phyloP scores from a whole-genome alignment of 768 basidiomycete species.

The Pulveroboletus sp. region DNA sequence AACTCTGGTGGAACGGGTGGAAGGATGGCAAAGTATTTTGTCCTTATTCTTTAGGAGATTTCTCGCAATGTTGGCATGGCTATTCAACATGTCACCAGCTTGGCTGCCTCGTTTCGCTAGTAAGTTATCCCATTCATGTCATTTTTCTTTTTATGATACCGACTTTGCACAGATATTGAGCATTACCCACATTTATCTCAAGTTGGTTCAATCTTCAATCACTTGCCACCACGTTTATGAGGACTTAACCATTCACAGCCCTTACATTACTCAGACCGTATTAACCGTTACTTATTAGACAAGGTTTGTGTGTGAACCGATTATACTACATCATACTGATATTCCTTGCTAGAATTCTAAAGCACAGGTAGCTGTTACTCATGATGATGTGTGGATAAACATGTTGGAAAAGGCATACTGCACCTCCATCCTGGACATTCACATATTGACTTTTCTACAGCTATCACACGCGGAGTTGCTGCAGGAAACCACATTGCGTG shows the following conservation, averaged over 20 bases:
- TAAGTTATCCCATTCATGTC: neutral
- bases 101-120: neutral
- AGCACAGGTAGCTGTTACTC: conserved; percentile 4
- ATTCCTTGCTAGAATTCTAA: neutral
- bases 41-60: neutral
- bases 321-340: neutral
- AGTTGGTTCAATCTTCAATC: neutral
- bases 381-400: conserved; percentile 9
- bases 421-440: neutral
- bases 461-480: neutral
- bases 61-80: neutral
- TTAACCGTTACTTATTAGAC: conserved; percentile 9
- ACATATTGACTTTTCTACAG: neutral
- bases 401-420: conserved; percentile 3
- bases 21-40: neutral
- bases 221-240: no score
- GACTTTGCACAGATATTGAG: neutral
- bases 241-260: neutral
- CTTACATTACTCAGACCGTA: conserved; percentile 3
- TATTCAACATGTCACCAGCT: no score
- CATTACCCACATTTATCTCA: neutral
- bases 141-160: neutral
- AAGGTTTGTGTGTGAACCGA: neutral
- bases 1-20: neutral
- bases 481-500: neutral